phyloP scores from a whole-genome alignment of 768 basidiomycete genomes.

The Suillus sp. region DNA sequence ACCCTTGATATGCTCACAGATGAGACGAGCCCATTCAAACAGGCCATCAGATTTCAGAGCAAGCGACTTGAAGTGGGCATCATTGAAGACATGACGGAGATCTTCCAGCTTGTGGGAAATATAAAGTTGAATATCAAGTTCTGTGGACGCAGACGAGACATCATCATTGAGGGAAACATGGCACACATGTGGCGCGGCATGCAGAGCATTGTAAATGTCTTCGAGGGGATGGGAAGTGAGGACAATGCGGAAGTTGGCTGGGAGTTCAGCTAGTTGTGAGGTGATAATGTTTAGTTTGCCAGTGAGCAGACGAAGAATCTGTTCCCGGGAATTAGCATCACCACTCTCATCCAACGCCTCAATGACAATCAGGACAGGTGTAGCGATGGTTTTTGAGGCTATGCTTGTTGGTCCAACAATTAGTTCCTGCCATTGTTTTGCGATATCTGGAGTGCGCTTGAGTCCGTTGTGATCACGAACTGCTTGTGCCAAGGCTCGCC shows the following conservation, averaged over 20 bases:
- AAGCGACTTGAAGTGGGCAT: background rate
- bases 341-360: constrained; percentile 27
- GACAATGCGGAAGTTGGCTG: constrained; percentile 19
- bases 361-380: constrained; percentile 26
- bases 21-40: constrained; percentile 15
- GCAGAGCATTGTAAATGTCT: constrained; percentile 13
- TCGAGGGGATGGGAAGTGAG: constrained; percentile 17
- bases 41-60: constrained; percentile 11
- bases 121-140: constrained; percentile 13
- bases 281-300: background rate
- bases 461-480: constrained; percentile 1
- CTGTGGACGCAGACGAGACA: background rate
- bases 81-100: background rate
- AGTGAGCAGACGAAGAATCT: constrained; percentile 18
- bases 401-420: constrained; percentile 17
- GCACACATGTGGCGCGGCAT: background rate
- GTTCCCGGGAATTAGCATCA: constrained; percentile 8
- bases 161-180: constrained; percentile 7
- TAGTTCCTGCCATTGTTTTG: constrained; percentile 21
- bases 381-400: constrained; percentile 10
- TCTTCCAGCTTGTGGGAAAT: constrained; percentile 1
- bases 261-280: background rate
- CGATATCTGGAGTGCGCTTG: background rate
- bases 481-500: background rate
- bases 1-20: constrained; percentile 13